These are phyloP conservation scores for Chamaecyparis obtusa DNA, from an alignment of 75 land plant species.

Conservation along the genomic window DNA sequence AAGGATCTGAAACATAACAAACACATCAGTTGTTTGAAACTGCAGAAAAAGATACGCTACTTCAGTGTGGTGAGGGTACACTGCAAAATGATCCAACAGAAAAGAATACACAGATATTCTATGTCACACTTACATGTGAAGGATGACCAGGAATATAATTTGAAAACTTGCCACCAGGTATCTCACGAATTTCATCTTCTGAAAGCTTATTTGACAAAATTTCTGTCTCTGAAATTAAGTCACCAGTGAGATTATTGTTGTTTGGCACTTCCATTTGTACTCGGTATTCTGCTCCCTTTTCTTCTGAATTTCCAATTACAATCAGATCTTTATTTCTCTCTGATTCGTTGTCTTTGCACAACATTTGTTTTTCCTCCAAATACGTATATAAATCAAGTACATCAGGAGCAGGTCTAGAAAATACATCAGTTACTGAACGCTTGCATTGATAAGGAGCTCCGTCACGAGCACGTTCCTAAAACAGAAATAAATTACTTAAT, in stretches of 20 bases:
- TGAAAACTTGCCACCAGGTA: constrained; percentile 39
- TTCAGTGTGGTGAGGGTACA: not conserved
- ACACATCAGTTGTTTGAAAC: not conserved
- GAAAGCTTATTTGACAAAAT: constrained; percentile 33
- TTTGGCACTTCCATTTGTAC: constrained; percentile 8
- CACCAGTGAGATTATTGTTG: not conserved
- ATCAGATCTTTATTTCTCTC: not conserved
- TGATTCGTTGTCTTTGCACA: not conserved
- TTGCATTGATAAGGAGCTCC: constrained; percentile 13
- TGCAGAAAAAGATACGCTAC: not conserved
- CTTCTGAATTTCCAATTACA: not conserved
- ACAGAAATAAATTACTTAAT: not conserved
- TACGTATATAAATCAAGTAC: constrained; percentile 42
- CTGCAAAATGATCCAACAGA: not conserved
- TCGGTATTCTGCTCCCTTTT: not conserved
- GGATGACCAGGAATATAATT: constrained; percentile 37
- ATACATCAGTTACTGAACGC: constrained; percentile 31
- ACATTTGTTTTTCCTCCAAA: constrained; percentile 25
- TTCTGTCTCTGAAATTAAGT: constrained; percentile 15
- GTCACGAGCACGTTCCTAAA: constrained; percentile 41
- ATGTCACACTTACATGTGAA: constrained; percentile 24
- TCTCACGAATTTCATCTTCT: constrained; percentile 35
- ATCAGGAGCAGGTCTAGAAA: constrained; percentile 43
- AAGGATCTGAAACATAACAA: constrained; percentile 20
- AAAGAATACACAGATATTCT: not conserved